Evolutionary conservation across 2,329 filamentous ascomycete genomes (phyloP).

Genomic region (Fusarium continuum): DNA sequence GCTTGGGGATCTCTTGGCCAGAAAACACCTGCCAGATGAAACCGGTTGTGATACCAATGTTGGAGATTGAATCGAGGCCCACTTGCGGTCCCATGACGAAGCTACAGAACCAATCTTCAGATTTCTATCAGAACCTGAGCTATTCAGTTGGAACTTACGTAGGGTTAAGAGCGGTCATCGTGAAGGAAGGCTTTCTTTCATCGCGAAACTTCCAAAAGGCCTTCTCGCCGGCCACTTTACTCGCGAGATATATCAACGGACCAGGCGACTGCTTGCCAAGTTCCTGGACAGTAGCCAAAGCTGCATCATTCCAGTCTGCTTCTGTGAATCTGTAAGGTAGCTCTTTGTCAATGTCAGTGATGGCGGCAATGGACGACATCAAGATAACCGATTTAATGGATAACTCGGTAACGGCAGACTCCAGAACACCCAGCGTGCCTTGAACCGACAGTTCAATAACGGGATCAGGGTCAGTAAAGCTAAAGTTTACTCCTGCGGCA

Average conservation of each 20-base stretch:
- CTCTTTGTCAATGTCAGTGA: background rate
- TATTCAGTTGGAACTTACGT: conserved; percentile 11
- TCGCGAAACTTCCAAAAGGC: conserved; percentile 40
- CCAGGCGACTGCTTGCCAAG: conserved; percentile 33
- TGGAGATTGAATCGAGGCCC: conserved; percentile 28
- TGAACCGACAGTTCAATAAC: conserved; percentile 32
- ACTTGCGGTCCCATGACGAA: conserved; percentile 41
- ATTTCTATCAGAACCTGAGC: fast-evolving
- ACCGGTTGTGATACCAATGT: conserved; percentile 30
- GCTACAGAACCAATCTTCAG: conserved; percentile 4
- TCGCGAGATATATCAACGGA: conserved; percentile 35
- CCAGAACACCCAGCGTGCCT: conserved; percentile 31
- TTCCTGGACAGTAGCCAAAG: conserved; percentile 25
- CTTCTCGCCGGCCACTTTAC: conserved; percentile 36
- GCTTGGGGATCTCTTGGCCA: conserved; percentile 36
- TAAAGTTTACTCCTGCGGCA: conserved; percentile 31
- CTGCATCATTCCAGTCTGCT: conserved; percentile 37
- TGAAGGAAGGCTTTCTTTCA: conserved; percentile 32
- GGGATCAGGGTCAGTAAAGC: conserved; percentile 35
- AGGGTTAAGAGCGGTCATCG: conserved; percentile 40
- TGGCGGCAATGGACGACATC: conserved; percentile 40
- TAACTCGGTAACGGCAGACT: conserved; percentile 33
- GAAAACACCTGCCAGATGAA: conserved; percentile 40
- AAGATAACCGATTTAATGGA: conserved; percentile 39
- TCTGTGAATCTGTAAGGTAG: conserved; percentile 33